Evolutionary conservation across 2,329 filamentous ascomycete species (phyloP).

Genomic region (Magnaporthiopsis incrustans): DNA sequence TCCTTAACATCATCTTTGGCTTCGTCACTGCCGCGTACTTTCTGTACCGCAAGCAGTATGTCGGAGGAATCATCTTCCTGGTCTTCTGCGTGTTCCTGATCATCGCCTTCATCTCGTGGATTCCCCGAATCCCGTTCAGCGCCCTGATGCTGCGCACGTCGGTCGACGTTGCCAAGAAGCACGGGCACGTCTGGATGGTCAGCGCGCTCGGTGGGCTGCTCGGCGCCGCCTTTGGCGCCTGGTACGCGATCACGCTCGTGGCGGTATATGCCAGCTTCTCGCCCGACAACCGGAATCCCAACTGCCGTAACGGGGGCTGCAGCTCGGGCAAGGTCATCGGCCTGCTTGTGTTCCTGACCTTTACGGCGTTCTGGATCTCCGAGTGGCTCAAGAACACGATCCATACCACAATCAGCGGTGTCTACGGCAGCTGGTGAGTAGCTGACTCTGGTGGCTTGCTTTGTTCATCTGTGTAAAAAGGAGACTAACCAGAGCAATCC

Average conservation of each 20-base stretch:
- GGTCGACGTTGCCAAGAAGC: conserved; percentile 75
- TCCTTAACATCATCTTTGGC: conserved; percentile 76
- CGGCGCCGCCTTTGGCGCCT: conserved; percentile 69
- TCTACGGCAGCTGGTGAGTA: conserved; percentile 72
- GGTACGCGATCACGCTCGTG: conserved; percentile 80
- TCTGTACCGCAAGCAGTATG: conserved; percentile 67
- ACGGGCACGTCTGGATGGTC: conserved; percentile 80
- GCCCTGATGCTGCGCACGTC: conserved; percentile 81
- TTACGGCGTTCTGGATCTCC: conserved; percentile 88
- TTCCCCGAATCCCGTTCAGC: conserved; percentile 81
- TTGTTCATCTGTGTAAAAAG: background rate
- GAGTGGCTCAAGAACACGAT: conserved; percentile 94
- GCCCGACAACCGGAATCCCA: conserved; percentile 42
- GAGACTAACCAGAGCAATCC: background rate
- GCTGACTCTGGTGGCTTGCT: background rate
- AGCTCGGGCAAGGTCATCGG: conserved; percentile 73
- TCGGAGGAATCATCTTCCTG: conserved; percentile 79
- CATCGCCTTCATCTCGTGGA: conserved; percentile 84
- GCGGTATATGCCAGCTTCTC: conserved; percentile 80
- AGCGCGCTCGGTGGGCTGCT: conserved; percentile 75
- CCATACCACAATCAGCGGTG: conserved; percentile 77
- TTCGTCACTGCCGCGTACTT: conserved; percentile 86
- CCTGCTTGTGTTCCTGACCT: conserved; percentile 77
- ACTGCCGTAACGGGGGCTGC: conserved; percentile 54
- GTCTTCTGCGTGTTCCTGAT: conserved; percentile 74